phyloP scores from a whole-genome alignment of 192 early-diverging fungal genomes.

The Endogone sp. region DNA sequence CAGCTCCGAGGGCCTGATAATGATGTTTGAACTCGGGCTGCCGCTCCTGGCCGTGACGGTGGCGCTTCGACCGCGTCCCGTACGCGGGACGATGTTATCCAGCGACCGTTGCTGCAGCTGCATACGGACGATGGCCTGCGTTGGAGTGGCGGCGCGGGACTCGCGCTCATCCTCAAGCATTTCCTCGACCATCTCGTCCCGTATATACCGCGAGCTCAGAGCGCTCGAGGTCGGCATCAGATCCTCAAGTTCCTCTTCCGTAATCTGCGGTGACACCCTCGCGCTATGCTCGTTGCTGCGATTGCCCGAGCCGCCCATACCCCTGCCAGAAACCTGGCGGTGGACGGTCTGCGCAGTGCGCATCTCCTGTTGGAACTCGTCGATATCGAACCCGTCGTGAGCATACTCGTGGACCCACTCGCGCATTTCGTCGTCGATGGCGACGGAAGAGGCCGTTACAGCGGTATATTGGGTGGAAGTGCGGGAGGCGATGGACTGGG shows the following conservation, averaged over 20 bases:
- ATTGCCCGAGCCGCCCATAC: too few relatives aligned
- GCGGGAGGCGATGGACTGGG: background rate
- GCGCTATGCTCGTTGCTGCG: background rate
- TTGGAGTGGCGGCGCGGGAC: background rate
- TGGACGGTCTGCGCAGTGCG: background rate
- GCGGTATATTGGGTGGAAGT: background rate
- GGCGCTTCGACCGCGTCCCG: background rate
- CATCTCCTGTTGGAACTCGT: background rate
- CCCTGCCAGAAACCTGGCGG: background rate
- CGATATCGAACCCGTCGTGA: background rate
- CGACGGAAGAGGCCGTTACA: background rate
- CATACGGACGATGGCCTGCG: background rate
- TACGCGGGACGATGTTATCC: background rate
- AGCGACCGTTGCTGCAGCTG: background rate
- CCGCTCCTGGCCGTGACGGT: background rate
- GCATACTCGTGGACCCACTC: background rate
- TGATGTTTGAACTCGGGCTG: background rate
- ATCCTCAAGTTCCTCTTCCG: background rate
- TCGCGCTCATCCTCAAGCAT: background rate
- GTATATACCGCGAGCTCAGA: background rate
- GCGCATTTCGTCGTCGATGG: background rate
- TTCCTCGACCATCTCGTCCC: background rate
- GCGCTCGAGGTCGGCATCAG: background rate
- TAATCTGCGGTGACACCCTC: background rate
- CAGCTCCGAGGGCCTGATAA: background rate